Conservation (phyloP, 805 yeast genomes). For the Starmerella khaoyaiensis region DNA sequence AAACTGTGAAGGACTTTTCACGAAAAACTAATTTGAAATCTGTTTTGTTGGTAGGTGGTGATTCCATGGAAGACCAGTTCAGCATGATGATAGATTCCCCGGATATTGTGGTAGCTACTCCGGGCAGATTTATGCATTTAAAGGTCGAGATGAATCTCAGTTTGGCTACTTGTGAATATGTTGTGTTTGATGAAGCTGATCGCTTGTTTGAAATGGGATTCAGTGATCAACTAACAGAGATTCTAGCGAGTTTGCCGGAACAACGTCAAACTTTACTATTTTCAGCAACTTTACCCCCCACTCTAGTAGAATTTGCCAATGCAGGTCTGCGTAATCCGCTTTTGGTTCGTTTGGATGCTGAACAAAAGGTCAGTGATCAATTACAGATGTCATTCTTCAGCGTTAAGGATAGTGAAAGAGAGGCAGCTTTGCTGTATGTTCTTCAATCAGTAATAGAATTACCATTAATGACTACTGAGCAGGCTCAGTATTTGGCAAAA, state of each 20-base stretch:
- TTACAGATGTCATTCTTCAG: constrained; percentile 81
- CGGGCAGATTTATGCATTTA: constrained; percentile 92
- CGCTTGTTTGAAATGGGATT: constrained; percentile 93
- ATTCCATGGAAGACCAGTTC: constrained; percentile 93
- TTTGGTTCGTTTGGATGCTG: constrained; percentile 84
- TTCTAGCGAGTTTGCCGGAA: constrained; percentile 69
- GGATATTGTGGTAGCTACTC: constrained; percentile 90
- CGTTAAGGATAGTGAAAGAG: constrained; percentile 74
- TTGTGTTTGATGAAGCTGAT: constrained; percentile 96
- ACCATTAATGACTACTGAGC: constrained; percentile 66
- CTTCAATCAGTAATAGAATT: constrained; percentile 74
- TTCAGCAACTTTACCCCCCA: constrained; percentile 87
- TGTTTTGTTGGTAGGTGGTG: constrained; percentile 88
- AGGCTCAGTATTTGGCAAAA: constrained; percentile 40
- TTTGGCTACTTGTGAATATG: constrained; percentile 69
- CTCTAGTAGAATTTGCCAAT: constrained; percentile 90
- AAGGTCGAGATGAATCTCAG: constrained; percentile 91
- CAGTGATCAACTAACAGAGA: constrained; percentile 81
- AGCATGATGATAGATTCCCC: constrained; percentile 87
- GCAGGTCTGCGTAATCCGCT: constrained; percentile 92
- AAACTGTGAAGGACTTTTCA: constrained; percentile 77
- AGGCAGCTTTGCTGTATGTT: constrained; percentile 66
- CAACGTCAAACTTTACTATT: constrained; percentile 78
- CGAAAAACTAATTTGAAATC: constrained; percentile 72
- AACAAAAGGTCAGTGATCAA: constrained; percentile 76